phyloP scores from a whole-genome alignment of 768 basidiomycete genomes.

The Candolleomyces aberdarensis region DNA sequence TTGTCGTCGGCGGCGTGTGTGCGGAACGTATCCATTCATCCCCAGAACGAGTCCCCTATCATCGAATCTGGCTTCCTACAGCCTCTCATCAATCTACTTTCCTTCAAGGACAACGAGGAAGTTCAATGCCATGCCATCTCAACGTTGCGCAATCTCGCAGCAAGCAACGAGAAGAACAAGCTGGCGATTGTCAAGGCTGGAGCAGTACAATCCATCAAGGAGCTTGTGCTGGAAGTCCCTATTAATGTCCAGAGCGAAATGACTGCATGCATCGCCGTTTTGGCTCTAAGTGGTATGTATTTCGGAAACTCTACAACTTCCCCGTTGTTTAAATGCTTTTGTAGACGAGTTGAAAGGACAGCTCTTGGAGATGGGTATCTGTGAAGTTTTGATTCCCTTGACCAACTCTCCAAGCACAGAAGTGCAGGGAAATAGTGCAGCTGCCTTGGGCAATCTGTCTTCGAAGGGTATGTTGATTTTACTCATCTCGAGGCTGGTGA shows the following conservation, averaged over 20 bases:
- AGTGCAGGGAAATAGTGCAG: conserved; percentile 98
- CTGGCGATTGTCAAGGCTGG: conserved; percentile 97
- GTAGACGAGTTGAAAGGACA: conserved; percentile 96
- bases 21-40: conserved; percentile 98
- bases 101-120: conserved; percentile 99
- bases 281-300: conserved; percentile 86
- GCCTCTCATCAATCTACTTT: conserved; percentile 91
- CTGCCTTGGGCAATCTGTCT: conserved; percentile 94
- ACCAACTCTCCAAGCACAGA: conserved; percentile 96
- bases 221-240: conserved; percentile 91
- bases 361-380: conserved; percentile 96
- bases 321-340: conserved; percentile 4
- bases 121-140: conserved; percentile 99
- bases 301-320: neutral
- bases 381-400: conserved; percentile 93
- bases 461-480: conserved; percentile 70
- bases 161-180: conserved; percentile 98
- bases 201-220: conserved; percentile 94
- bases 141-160: conserved; percentile 93
- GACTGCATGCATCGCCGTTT: conserved; percentile 97
- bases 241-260: conserved; percentile 98
- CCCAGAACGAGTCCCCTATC: conserved; percentile 97
- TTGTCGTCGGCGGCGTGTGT: conserved; percentile 98
- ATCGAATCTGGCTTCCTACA: conserved; percentile 98
- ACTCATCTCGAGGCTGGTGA: too few relatives aligned